Conservation (phyloP, 176 grass and related monocot species). For the Bonia amplexicaulis region DNA sequence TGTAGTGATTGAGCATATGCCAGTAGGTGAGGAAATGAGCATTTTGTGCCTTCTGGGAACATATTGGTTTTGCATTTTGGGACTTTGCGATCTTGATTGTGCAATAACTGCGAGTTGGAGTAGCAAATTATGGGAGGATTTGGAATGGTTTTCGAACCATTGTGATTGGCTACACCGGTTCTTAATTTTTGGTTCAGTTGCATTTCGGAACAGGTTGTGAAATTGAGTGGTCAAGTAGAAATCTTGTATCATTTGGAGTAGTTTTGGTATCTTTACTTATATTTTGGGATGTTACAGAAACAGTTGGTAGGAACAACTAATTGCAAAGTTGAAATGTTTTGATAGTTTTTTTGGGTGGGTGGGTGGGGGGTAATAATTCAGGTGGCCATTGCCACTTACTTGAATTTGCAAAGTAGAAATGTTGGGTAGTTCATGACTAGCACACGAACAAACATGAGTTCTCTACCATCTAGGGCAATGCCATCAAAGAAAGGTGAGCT, state of each 20-base stretch:
- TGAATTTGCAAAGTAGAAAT: not conserved
- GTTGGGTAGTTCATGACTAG: not conserved
- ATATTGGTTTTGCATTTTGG: not conserved
- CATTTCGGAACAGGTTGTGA: not conserved
- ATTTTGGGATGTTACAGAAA: not conserved
- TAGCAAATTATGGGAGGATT: not conserved
- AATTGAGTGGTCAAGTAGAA: not conserved
- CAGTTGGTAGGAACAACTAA: not conserved
- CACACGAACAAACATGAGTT: not conserved
- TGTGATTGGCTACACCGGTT: not conserved
- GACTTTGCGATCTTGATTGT: not conserved
- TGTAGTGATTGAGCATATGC: not conserved
- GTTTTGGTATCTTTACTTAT: not conserved
- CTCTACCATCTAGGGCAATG: not conserved
- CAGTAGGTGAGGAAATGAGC: not conserved
- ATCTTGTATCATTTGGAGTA: not conserved
- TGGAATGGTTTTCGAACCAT: not conserved
- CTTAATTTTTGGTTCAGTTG: not conserved
- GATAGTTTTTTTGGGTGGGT: not conserved
- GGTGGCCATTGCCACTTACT: not conserved
- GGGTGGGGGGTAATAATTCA: not conserved
- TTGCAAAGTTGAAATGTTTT: not conserved
- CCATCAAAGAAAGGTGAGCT: not conserved
- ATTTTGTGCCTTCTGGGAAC: not conserved
- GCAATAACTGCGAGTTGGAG: not conserved